Evolutionary conservation across 2,329 filamentous ascomycete species (phyloP), one percentile per base, ranked within the genome.

Genomic region (Cordyceps tenuipes): DNA sequence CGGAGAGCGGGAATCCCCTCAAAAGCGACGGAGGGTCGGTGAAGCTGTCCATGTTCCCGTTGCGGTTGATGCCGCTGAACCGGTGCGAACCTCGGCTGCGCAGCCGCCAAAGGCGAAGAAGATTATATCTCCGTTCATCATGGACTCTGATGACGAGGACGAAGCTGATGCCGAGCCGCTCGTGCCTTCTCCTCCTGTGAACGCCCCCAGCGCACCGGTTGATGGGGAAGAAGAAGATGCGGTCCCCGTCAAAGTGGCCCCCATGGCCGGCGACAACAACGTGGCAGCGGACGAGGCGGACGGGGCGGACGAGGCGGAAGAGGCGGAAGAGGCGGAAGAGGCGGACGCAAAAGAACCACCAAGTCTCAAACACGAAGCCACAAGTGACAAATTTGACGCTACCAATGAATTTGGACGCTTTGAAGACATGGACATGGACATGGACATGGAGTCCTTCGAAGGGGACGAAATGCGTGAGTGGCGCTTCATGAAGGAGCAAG

Each of bases 401-500:
- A 62, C 74, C 36, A 75, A 71, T 43, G 57, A 60, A 6, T 43
- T 60, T 31, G 50, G 19, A 8, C 75, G 76, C 49, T 66, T 87
- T 66, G 85, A 89, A 66, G 82, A 85, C 19, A 82, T 86, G 63
- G 74, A 78, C 34, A 70, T 78, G 39, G 76, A 78, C 50, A 70
- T 86, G 63, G 74, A 78, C 34, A 70, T 78, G 39, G 76, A 78
- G 50, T 70, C 73, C 1, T 75, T 79, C 41, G 80, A 80, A 66
- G 86, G 86, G 44, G 85, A 89, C 67, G 86, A 89, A 68, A 82
- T 80, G 63, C 75, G 84, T 52, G 85, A 86, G 66, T 82, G 83
- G 73, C 78, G 81, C 52, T 92, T 84, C 72, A 90, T 92, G 85
- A 83, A 86, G 67, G 87, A 90, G 69, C 90, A 94, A 70, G 84